These are phyloP conservation scores for Edaphochlamys debaryana DNA, from an alignment of 139 green algal genomes.

Conservation along the genomic window DNA sequence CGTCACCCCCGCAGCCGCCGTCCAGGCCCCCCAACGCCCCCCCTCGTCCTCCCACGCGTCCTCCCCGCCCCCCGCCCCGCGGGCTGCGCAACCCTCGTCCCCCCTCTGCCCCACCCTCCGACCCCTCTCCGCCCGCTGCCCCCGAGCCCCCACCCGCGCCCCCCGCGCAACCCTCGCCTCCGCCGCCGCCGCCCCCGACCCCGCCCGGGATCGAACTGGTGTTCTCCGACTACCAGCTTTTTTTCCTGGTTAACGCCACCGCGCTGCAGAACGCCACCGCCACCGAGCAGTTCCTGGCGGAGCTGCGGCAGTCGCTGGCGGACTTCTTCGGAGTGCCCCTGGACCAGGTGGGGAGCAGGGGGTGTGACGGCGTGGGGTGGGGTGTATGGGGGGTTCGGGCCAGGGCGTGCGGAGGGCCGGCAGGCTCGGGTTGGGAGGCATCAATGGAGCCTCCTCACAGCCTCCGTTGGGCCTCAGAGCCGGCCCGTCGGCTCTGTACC, in stretches of 20 bases:
- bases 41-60: too few species aligned
- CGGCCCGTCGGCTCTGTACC: too few species aligned
- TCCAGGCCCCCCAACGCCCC: too few species aligned
- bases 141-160: background rate
- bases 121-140: background rate
- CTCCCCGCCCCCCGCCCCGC: background rate
- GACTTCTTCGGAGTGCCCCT: slow-evolving; percentile 20
- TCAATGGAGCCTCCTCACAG: too few species aligned
- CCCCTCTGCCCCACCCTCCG: background rate
- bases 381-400: too few species aligned
- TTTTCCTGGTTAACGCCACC: background rate
- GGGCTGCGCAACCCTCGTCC: too few species aligned
- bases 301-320: background rate
- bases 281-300: background rate
- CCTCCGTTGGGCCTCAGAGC: too few species aligned
- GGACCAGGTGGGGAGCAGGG: too few species aligned
- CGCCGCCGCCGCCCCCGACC: slow-evolving; percentile 6
- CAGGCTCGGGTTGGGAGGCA: background rate
- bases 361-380: too few species aligned
- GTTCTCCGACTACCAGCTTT: slow-evolving; percentile 3
- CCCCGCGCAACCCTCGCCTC: background rate
- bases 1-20: background rate
- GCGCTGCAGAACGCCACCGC: background rate
- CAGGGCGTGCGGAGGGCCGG: too few species aligned
- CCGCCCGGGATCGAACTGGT: background rate